Conservation (phyloP, 768 basidiomycete species). For the Suillus fuscotomentosus region DNA sequence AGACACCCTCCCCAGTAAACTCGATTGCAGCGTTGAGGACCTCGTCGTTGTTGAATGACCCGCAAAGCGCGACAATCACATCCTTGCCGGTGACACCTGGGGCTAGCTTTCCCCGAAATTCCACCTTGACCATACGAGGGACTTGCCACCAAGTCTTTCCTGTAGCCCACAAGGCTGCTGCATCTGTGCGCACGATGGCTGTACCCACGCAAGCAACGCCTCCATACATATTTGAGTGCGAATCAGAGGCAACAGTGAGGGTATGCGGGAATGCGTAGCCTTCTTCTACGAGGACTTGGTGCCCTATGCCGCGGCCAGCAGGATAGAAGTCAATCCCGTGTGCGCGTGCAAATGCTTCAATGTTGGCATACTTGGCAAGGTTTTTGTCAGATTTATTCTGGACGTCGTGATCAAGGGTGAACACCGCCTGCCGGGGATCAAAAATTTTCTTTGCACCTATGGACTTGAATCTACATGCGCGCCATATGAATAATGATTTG, state of each 20-base stretch:
- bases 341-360: slow-evolving; percentile 84
- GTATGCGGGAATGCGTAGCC: slow-evolving; percentile 97
- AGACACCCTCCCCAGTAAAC: slow-evolving; percentile 88
- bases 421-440: slow-evolving; percentile 83
- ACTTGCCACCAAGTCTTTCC: slow-evolving; percentile 99
- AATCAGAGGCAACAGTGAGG: slow-evolving; percentile 94
- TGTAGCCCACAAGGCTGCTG: slow-evolving; percentile 96
- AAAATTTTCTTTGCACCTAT: slow-evolving; percentile 87
- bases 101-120: slow-evolving; percentile 76
- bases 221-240: slow-evolving; percentile 99
- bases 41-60: slow-evolving; percentile 94
- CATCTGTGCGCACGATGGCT: slow-evolving; percentile 94
- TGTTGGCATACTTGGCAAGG: slow-evolving; percentile 86
- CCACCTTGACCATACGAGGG: slow-evolving; percentile 94
- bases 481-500: slow-evolving; percentile 2
- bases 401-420: slow-evolving; percentile 97
- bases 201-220: slow-evolving; percentile 97
- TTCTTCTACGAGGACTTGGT: slow-evolving; percentile 96
- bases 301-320: slow-evolving; percentile 95
- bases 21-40: slow-evolving; percentile 97
- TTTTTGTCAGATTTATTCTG: slow-evolving; percentile 94
- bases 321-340: slow-evolving; percentile 95
- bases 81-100: slow-evolving; percentile 97
- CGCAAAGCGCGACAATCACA: slow-evolving; percentile 95
- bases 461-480: slow-evolving; percentile 75